phyloP scores from a whole-genome alignment of 1,139 yeast species.

The Hansenula lynferdii region DNA sequence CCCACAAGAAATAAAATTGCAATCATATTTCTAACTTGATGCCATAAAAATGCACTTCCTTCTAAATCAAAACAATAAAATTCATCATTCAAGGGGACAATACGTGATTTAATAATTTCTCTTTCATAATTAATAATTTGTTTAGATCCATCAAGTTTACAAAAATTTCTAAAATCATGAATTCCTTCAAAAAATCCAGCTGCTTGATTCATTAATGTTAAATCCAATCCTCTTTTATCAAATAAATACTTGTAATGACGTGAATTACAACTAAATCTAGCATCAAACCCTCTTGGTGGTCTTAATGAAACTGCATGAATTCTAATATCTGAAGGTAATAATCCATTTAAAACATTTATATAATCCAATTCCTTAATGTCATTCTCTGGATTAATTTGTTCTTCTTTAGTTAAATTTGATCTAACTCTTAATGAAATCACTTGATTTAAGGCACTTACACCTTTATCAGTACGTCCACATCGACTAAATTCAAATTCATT shows the following conservation, averaged over 20 bases:
- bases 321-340: slow-evolving; percentile 77
- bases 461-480: slow-evolving; percentile 96
- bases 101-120: slow-evolving; percentile 47
- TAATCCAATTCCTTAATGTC: slow-evolving; percentile 76
- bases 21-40: slow-evolving; percentile 95
- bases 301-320: slow-evolving; percentile 78
- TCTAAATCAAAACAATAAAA: slow-evolving; percentile 68
- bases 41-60: slow-evolving; percentile 96
- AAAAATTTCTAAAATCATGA: slow-evolving; percentile 91
- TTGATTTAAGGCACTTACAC: slow-evolving; percentile 96
- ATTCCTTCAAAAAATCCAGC: slow-evolving; percentile 64
- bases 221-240: slow-evolving; percentile 47
- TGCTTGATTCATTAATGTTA: slow-evolving; percentile 65
- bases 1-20: slow-evolving; percentile 79
- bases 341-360: slow-evolving; percentile 64
- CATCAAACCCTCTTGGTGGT: slow-evolving; percentile 83
- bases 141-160: slow-evolving; percentile 91
- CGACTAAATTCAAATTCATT: slow-evolving; percentile 68
- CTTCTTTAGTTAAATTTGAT: slow-evolving; percentile 59
- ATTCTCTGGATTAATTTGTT: slow-evolving; percentile 49
- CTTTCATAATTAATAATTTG: slow-evolving; percentile 77
- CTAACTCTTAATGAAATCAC: slow-evolving; percentile 79
- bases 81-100: slow-evolving; percentile 37
- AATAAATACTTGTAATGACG: slow-evolving; percentile 88
- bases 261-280: slow-evolving; percentile 80